Evolutionary conservation across 1,139 yeast genomes (phyloP), one percentile per base, ranked within the genome.

Genomic region (Yamadazyma epiphylla): DNA sequence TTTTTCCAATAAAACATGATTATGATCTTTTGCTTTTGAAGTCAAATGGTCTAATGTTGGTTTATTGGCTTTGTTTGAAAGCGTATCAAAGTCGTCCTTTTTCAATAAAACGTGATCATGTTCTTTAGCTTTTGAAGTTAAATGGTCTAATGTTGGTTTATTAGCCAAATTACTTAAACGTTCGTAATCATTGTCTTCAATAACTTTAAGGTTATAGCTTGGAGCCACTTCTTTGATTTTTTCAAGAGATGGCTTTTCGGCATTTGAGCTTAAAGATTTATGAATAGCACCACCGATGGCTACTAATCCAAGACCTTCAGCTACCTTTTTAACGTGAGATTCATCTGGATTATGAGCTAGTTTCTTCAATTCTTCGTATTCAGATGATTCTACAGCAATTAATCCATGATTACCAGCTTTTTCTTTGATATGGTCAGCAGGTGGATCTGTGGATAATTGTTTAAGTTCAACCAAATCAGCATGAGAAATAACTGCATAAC

Each of bases 91-190:
- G 15, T 36, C 43, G 3, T 19, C 27, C 4, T 29, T 30, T 11
- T 37, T 27, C 6, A 42, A 14, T 8, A 40, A 30, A 5, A 26
- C 26, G 26, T 39, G 38, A 5, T 35, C 28, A 13, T 22, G 23
- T 5, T 15, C 22, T 19, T 33, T 30, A 3, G 73, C 65, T 24
- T 52, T 56, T 9, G 46, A 46, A 5, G 35, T 31, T 5, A 67
- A 28, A 31, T 51, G 58, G 2, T 55, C 61, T 4, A 46, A 22
- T 6, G 51, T 30, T 21, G 70, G 64, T 3, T 43, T 33, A 3
- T 45, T 39, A 9, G 28, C 49, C 45, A 19, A 48, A 43, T 19
- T 42, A 24, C 8, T 49, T 36, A 32, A 52, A 4, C 27, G 22
- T 4, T 35, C 13, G 19, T 38, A 34, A 16, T 53, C 56, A 3